Conservation (phyloP, 768 basidiomycete genomes). For the Suillus placidus region DNA sequence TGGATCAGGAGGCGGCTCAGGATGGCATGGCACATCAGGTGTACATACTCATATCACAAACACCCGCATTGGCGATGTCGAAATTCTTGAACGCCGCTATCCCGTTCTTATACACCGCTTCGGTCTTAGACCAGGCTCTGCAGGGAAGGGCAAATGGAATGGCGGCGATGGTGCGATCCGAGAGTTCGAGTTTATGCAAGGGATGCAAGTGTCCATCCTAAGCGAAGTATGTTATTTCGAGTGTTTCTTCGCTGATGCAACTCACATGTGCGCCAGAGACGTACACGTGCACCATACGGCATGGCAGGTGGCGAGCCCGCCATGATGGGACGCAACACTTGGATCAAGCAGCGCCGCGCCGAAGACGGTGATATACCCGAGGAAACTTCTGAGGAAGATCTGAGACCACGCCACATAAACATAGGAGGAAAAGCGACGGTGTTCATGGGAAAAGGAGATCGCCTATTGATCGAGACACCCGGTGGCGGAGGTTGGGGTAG, state of each 20-base stretch:
- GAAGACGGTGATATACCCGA: constrained; percentile 69
- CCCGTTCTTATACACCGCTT: constrained; percentile 89
- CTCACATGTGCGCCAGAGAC: constrained; percentile 50
- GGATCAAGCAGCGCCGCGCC: constrained; percentile 71
- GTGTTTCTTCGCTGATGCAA: constrained; percentile 2
- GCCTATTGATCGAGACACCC: constrained; percentile 81
- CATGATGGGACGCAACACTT: constrained; percentile 78
- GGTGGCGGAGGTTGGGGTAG: constrained; percentile 89
- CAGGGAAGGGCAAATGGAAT: constrained; percentile 68
- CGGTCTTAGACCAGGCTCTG: constrained; percentile 69
- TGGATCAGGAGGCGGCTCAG: constrained; percentile 87
- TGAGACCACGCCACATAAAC: constrained; percentile 65
- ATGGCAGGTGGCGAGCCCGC: constrained; percentile 78
- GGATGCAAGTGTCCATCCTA: constrained; percentile 85
- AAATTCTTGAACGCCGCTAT: constrained; percentile 91
- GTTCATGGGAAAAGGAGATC: constrained; percentile 87
- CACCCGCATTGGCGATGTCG: constrained; percentile 90
- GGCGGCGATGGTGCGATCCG: constrained; percentile 87
- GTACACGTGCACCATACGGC: constrained; percentile 86
- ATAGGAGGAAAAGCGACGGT: constrained; percentile 89
- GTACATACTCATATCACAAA: constrained; percentile 95
- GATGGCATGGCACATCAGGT: constrained; percentile 91
- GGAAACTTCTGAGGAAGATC: constrained; percentile 25
- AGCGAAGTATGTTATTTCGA: constrained; percentile 64
- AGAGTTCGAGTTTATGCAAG: constrained; percentile 80